phyloP scores from a whole-genome alignment of 116 monocot species.

The Dioscorea cayenensis region DNA sequence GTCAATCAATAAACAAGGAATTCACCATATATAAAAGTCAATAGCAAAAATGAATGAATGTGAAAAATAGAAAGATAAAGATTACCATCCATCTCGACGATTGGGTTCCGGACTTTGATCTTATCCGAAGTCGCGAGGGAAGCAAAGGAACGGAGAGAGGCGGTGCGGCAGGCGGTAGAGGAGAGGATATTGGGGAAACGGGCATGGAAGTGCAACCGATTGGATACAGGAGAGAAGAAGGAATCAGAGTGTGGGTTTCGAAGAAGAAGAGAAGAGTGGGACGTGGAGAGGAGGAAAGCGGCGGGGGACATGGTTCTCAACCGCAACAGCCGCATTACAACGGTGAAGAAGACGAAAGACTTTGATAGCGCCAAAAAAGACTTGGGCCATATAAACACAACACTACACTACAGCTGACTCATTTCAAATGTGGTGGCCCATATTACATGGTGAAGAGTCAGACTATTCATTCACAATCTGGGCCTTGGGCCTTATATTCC shows the following conservation, averaged over 20 bases:
- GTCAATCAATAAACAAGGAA: background rate
- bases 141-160: conserved; percentile 24
- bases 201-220: background rate
- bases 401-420: no score
- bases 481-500: no score
- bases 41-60: background rate
- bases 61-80: background rate
- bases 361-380: no score
- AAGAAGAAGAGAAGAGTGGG: background rate
- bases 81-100: conserved; percentile 88
- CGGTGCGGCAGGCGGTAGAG: conserved; percentile 7
- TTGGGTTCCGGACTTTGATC: conserved; percentile 69
- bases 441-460: no score
- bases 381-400: no score
- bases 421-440: no score
- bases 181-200: background rate
- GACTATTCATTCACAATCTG: no score
- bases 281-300: conserved; percentile 6
- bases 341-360: background rate
- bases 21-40: background rate
- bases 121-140: conserved; percentile 24
- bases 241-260: conserved; percentile 6
- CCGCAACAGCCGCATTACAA: conserved; percentile 11
- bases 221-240: background rate
- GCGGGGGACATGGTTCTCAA: conserved; percentile 9